These are phyloP conservation scores for Dactylellina sp. DNA, from an alignment of 2,329 filamentous ascomycete species.

Conservation along the genomic window DNA sequence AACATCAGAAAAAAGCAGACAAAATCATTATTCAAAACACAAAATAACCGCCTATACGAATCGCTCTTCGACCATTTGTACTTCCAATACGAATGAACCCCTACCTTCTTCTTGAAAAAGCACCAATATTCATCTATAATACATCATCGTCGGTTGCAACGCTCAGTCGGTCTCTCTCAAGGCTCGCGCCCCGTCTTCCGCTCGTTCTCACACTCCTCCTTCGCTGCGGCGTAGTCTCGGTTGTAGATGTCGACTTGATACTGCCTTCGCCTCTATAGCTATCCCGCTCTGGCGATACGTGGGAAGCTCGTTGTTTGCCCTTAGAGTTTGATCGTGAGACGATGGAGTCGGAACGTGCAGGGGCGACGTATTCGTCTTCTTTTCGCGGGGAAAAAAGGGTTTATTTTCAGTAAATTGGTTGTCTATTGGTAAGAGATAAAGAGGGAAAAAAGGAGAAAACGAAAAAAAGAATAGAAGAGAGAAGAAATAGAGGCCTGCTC, in stretches of 20 bases:
- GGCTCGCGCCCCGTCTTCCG: conserved; percentile 33
- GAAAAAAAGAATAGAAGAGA: conserved; percentile 4
- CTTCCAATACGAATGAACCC: too few species aligned
- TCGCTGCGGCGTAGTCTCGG: conserved; percentile 48
- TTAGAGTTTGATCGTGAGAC: conserved; percentile 56
- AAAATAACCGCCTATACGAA: not conserved
- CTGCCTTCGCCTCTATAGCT: conserved; percentile 35
- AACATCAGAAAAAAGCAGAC: too few species aligned
- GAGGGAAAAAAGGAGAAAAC: conserved; percentile 2
- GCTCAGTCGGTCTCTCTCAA: conserved; percentile 46
- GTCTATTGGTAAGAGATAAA: conserved; percentile 8
- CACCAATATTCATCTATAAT: conserved; percentile 36
- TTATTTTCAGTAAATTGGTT: conserved; percentile 24
- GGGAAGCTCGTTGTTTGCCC: conserved; percentile 47
- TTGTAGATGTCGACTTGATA: conserved; percentile 29
- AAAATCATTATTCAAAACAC: conserved; percentile 8
- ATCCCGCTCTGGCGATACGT: conserved; percentile 50
- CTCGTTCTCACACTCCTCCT: conserved; percentile 43
- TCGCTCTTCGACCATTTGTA: too few species aligned
- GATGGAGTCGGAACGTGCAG: conserved; percentile 20
- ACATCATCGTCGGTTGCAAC: conserved; percentile 43
- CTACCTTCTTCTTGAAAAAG: not conserved
- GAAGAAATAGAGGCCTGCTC: not conserved
- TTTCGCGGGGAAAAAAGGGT: conserved; percentile 6
- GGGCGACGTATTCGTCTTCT: conserved; percentile 48